These are phyloP conservation scores for Nicotiana benthamiana DNA, from an alignment of 257 asterid species.

Conservation along the genomic window DNA sequence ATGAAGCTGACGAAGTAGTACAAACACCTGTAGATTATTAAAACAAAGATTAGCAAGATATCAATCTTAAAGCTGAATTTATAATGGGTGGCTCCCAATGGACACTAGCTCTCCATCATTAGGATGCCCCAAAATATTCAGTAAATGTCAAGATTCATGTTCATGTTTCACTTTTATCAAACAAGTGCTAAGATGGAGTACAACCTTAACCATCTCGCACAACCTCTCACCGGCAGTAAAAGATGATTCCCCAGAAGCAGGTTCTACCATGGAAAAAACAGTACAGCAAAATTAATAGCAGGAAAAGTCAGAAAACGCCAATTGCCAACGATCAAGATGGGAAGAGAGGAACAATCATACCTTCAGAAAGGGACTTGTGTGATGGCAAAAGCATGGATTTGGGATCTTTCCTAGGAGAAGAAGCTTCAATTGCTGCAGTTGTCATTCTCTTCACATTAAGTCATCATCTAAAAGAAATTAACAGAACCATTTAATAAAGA, in stretches of 20 bases:
- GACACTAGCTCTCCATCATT: neutral
- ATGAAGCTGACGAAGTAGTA: constrained; percentile 78
- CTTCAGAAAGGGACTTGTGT: constrained; percentile 35
- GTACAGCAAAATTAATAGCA: constrained; percentile 10
- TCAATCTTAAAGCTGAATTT: neutral
- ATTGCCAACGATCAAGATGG: neutral
- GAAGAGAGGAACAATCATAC: constrained; percentile 20
- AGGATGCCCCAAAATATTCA: neutral
- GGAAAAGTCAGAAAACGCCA: neutral
- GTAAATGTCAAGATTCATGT: neutral
- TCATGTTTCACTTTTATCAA: neutral
- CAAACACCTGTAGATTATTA: constrained; percentile 51
- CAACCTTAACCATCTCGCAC: constrained; percentile 89
- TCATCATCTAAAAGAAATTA: neutral
- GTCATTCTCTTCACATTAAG: neutral
- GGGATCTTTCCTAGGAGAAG: constrained; percentile 89
- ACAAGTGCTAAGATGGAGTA: constrained; percentile 8
- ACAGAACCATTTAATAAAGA: neutral
- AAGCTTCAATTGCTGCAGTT: constrained; percentile 73
- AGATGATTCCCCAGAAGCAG: constrained; percentile 53
- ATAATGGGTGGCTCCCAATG: neutral
- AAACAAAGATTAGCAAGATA: constrained; percentile 14
- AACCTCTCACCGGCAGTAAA: constrained; percentile 72
- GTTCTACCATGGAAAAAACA: constrained; percentile 34
- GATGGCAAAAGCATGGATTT: constrained; percentile 57